Evolutionary conservation across 1,284 basidiomycete genomes (phyloP), one percentile per base, ranked within the genome.

Genomic region (Tylopilus sp.): DNA sequence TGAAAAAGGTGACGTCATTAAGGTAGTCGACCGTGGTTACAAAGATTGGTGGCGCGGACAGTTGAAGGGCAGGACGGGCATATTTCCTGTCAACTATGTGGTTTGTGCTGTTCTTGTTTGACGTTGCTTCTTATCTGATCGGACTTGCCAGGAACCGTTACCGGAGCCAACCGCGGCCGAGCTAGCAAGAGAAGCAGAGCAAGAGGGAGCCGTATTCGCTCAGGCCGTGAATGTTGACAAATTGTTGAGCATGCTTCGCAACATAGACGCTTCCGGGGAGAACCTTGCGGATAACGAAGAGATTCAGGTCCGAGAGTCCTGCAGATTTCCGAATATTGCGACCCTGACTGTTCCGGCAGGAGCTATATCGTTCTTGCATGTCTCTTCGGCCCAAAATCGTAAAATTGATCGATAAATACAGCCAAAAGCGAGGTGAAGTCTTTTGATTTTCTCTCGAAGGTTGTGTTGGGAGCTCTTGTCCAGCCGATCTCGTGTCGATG

Each of bases 31-130:
- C 67, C 83, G 92, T 36, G 90, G 89, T 23, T 97, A 97, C 71
- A 89, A 94, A 62, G 93, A 98, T 66, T 99, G 97, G 97, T 99
- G 96, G 95, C 76, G 92, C 40, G 97, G 97, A 2, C 95, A 98
- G 59, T 71, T 94, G 34, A 89, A 89, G 58, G 94, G 95, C 1
- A 77, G 90, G 52, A 94, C 93, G 8, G 97, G 97, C 12, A 99
- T 99, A 53, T 99, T 99, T 70, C 96, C 97, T 0, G 92, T 97
- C 34, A 98, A 97, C 64, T 98, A 98, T 71, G 92, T 99, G 56
- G 89, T 91, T 60, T 25, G 86, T 76, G 11, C 49, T 39, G 44
- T 40, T 13, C 18, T 41, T 33, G 13, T 18, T 26, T 33, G 18
- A 41, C 6, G 12, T 46, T 46, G 8, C 41, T 26, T 35, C 21